Evolutionary conservation across 2,329 filamentous ascomycete genomes (phyloP).

Genomic region (Fulvia fulva): DNA sequence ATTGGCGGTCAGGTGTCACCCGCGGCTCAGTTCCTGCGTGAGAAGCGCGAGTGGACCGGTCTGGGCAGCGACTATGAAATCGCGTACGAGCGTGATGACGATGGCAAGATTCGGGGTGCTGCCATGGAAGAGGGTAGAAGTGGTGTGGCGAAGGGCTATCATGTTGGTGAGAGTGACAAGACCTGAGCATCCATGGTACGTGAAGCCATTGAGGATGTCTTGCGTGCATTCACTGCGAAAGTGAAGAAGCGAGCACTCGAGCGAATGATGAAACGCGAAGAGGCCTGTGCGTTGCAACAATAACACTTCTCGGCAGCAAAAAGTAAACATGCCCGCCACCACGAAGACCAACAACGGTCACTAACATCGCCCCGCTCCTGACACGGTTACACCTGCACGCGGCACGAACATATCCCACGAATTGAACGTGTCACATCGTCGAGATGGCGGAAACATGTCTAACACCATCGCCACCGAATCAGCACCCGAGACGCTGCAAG

Average conservation of each 20-base stretch:
- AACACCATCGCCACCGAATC: not conserved
- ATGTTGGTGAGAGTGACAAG: constrained; percentile 57
- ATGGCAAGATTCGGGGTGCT: constrained; percentile 52
- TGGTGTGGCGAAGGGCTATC: constrained; percentile 86
- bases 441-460: not conserved
- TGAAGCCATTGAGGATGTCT: not conserved
- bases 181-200: not conserved
- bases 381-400: not conserved
- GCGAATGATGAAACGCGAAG: not conserved
- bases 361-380: not conserved
- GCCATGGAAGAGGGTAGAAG: constrained; percentile 79
- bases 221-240: not conserved
- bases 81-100: constrained; percentile 55
- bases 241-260: not conserved
- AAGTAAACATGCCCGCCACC: not conserved
- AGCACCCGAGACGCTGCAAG: not conserved
- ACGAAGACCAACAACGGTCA: not conserved
- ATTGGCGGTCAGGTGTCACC: constrained; percentile 87
- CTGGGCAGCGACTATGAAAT: constrained; percentile 79
- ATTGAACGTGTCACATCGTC: not conserved
- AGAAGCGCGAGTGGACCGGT: constrained; percentile 84
- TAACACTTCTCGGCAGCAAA: not conserved
- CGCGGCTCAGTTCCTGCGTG: constrained; percentile 79
- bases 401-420: not conserved
- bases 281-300: not conserved